Base-by-base conservation (phyloP, 2,329 filamentous ascomycete genomes). In the Periconia sp. region DNA sequence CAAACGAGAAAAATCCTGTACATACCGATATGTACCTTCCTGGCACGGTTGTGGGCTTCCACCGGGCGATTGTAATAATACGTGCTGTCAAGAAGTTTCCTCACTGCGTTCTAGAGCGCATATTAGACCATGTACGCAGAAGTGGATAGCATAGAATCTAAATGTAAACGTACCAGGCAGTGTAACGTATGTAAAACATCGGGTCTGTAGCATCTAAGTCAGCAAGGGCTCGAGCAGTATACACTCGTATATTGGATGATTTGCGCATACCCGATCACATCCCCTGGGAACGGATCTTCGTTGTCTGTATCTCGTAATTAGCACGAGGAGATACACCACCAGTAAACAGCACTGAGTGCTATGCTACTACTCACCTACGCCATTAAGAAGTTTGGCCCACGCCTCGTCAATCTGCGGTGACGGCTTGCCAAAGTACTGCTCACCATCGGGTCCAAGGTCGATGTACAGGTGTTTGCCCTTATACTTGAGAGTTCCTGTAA, bases 391-490 rank as follows among this genome's bases (percentile, higher is more conserved):
- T 15, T 6, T 45, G 6, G 27, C 14, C 43, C 23, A 45, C n/a
- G 27, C 30, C 33, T 30, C 19, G 27, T 45, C 43, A 14, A 45
- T 33, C 13, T 31, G 19, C 5, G 43, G 43, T 6, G 23, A 31
- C 6, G 43, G 43, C 14, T 23, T 23, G 14, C 43, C 43, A 18
- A 45, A 45, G 20, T 45, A 45, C 17, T 33, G 43, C 2, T 7
- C 27, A 11, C 41, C 41, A 23, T 45, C 27, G 14, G 27, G n/a
- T 6, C 43, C 23, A 14, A 33, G 43, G 27, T 45, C 23, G 14
- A 45, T 45, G 43, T 45, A 45, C 9, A 45, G 23, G n/a, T 45
- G 43, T 11, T 45, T 23, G 27, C 43, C 43, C 30, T 45, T 45
- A 23, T 45, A 45, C 30, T 45, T 45, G 10, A 45, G 43, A 15